These are phyloP conservation scores for Anthoceros angustus DNA, from an alignment of 225 moss, liverwort and hornwort genomes.

Conservation along the genomic window DNA sequence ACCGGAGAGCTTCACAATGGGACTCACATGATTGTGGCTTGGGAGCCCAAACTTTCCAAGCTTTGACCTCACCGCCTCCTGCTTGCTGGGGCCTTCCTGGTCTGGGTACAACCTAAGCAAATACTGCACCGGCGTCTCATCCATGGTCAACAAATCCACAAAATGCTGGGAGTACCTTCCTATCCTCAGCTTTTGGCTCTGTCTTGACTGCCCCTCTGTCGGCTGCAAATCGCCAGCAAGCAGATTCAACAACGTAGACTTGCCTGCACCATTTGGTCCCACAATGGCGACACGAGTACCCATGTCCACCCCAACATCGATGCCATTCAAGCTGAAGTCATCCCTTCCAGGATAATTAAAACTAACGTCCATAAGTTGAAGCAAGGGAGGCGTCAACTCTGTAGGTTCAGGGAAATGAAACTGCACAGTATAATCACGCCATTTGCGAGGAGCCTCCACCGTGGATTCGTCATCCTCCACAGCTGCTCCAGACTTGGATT, in stretches of 20 bases:
- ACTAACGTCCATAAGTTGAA: slow-evolving; percentile 75
- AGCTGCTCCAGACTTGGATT: slow-evolving; percentile 35
- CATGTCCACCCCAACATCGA: slow-evolving; percentile 93
- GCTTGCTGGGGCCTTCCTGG: slow-evolving; percentile 86
- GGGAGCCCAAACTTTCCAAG: slow-evolving; percentile 79
- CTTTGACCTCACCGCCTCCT: slow-evolving; percentile 75
- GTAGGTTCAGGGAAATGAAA: slow-evolving; percentile 95
- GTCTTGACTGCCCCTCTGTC: slow-evolving; percentile 51
- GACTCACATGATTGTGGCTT: slow-evolving; percentile 77
- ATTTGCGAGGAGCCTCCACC: slow-evolving; percentile 51
- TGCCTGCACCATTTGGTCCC: slow-evolving; percentile 91
- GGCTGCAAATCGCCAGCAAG: slow-evolving; percentile 77
- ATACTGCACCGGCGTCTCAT: slow-evolving; percentile 88
- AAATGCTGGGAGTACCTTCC: slow-evolving; percentile 95
- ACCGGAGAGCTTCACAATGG: slow-evolving; percentile 84
- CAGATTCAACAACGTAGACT: slow-evolving; percentile 72
- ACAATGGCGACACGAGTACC: slow-evolving; percentile 92
- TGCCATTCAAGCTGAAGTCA: slow-evolving; percentile 61
- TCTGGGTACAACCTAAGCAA: slow-evolving; percentile 69
- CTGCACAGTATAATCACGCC: slow-evolving; percentile 81
- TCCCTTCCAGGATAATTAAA: slow-evolving; percentile 64
- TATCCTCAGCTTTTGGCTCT: slow-evolving; percentile 80
- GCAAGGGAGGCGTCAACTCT: slow-evolving; percentile 70
- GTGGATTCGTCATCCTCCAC: slow-evolving; percentile 34
- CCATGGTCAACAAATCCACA: slow-evolving; percentile 82